Evolutionary conservation across 805 yeast species (phyloP).

Genomic region (Metschnikowia henanensis): DNA sequence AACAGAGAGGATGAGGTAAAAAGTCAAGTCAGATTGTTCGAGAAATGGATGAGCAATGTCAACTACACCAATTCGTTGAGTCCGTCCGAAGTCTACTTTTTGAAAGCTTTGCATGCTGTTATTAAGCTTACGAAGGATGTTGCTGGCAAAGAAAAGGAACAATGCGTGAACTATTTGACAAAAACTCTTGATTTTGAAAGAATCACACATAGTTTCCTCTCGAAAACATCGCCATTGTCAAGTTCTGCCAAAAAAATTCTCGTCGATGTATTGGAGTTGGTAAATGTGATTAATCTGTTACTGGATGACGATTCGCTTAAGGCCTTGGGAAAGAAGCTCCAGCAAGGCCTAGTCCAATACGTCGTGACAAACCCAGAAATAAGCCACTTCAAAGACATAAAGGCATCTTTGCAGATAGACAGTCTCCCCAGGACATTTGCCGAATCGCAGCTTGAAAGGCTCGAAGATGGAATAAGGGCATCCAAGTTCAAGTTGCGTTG

Average conservation of each 20-base stretch:
- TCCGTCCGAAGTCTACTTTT: conserved; percentile 27
- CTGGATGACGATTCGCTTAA: conserved; percentile 10
- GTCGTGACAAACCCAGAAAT: conserved; percentile 12
- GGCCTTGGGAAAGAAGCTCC: conserved; percentile 9
- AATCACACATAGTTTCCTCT: conserved; percentile 19
- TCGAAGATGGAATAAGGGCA: conserved; percentile 15
- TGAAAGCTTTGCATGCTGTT: conserved; percentile 27
- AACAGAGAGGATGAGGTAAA: conserved; percentile 26
- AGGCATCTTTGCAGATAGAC: neutral
- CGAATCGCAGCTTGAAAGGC: conserved; percentile 7
- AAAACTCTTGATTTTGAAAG: conserved; percentile 34
- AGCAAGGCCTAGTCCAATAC: conserved; percentile 11
- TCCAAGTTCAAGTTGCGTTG: conserved; percentile 15
- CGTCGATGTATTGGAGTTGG: conserved; percentile 14
- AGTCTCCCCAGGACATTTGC: conserved; percentile 6
- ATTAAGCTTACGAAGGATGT: conserved; percentile 26
- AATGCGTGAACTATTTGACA: conserved; percentile 27
- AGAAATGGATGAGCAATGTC: conserved; percentile 24
- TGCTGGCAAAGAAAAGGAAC: conserved; percentile 23
- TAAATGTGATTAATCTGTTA: conserved; percentile 13
- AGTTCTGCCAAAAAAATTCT: conserved; percentile 13
- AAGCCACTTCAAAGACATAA: conserved; percentile 12
- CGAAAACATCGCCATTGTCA: conserved; percentile 18
- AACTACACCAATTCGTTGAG: conserved; percentile 12
- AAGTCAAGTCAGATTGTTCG: conserved; percentile 25